phyloP scores from a whole-genome alignment of 768 basidiomycete genomes.

The Mycena amicta region DNA sequence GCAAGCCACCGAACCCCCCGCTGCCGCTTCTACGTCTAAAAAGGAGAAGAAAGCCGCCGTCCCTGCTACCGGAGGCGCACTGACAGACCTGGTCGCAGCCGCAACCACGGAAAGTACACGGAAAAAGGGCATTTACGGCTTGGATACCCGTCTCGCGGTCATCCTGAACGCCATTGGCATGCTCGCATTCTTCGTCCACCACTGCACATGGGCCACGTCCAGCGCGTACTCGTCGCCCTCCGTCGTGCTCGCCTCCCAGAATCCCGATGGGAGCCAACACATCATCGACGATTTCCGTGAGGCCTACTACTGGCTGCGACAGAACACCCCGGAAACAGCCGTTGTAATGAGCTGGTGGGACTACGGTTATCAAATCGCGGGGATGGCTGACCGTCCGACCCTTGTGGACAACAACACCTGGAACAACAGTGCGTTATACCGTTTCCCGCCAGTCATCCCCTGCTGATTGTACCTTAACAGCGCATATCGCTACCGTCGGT shows the following conservation, averaged over 20 bases:
- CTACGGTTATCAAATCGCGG: slow-evolving; percentile 99
- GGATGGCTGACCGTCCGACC: slow-evolving; percentile 96
- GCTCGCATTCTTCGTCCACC: slow-evolving; percentile 88
- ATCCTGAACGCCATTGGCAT: slow-evolving; percentile 74
- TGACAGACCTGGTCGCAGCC: slow-evolving; percentile 46
- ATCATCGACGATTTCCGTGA: slow-evolving; percentile 99
- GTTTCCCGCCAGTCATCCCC: slow-evolving; percentile 1
- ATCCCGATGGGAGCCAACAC: slow-evolving; percentile 83
- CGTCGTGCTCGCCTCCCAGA: slow-evolving; percentile 84
- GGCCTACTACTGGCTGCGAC: slow-evolving; percentile 97
- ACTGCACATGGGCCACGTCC: slow-evolving; percentile 97
- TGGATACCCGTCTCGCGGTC: slow-evolving; percentile 81
- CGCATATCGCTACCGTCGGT: slow-evolving; percentile 97
- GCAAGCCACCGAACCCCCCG: slow-evolving; percentile 32
- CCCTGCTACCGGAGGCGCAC: slow-evolving; percentile 33
- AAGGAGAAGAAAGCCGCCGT: slow-evolving; percentile 62
- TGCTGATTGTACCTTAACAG: slow-evolving; percentile 39
- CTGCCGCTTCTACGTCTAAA: slow-evolving; percentile 45
- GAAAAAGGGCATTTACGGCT: slow-evolving; percentile 72
- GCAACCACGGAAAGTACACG: slow-evolving; percentile 34
- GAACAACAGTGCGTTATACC: slow-evolving; percentile 88
- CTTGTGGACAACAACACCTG: slow-evolving; percentile 99
- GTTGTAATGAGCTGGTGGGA: slow-evolving; percentile 99
- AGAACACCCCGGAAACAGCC: slow-evolving; percentile 90
- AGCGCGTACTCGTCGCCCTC: slow-evolving; percentile 97